Evolutionary conservation across 208 protist genomes (phyloP).

Genomic region (Leptomonas pyrrhocoris): DNA sequence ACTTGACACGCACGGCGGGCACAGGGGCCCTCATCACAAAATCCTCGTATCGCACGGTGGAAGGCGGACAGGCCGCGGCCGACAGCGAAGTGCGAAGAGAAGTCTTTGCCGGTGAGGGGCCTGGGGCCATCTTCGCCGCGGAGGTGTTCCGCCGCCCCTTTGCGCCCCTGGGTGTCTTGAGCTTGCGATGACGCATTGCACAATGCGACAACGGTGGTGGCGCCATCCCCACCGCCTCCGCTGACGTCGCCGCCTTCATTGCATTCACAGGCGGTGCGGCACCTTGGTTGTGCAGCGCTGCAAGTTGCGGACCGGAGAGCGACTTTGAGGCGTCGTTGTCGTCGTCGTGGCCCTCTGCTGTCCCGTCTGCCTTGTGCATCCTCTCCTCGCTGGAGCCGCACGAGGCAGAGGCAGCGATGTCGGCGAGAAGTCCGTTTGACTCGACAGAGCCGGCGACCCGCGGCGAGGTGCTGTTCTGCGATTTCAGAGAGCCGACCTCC

Average conservation of each 20-base stretch:
- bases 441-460: background rate
- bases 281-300: background rate
- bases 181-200: background rate
- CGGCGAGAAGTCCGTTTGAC: background rate
- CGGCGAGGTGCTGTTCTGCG: background rate
- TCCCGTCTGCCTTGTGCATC: background rate
- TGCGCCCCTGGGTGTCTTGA: background rate
- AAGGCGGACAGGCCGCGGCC: background rate
- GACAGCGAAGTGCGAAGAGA: background rate
- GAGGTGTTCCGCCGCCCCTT: background rate
- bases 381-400: conserved; percentile 1
- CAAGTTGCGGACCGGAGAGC: background rate
- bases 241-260: background rate
- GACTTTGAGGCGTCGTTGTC: background rate
- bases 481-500: background rate
- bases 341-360: background rate
- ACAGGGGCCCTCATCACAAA: background rate
- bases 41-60: conserved; percentile 16
- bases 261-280: background rate
- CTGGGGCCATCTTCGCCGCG: background rate
- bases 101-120: background rate
- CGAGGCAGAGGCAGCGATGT: background rate
- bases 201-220: background rate
- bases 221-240: background rate
- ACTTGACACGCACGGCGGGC: background rate